These are phyloP conservation scores for Cylindrotheca closterium DNA, from an alignment of 108 stramenopile species.

Conservation along the genomic window DNA sequence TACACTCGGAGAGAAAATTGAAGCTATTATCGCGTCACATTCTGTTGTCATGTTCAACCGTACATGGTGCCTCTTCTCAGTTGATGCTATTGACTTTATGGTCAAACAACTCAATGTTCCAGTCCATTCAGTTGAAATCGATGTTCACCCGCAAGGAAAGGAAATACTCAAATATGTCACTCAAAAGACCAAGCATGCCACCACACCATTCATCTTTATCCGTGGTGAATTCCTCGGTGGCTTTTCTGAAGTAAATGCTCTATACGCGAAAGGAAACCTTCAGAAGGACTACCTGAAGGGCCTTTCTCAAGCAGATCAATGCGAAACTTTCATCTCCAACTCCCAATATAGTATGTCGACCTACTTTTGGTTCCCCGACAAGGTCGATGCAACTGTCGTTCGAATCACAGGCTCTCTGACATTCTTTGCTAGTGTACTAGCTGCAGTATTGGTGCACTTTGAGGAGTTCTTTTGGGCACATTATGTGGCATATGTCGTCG, in stretches of 20 bases:
- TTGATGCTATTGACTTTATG: slow-evolving; percentile 33
- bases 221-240: slow-evolving; percentile 46
- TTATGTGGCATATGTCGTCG: slow-evolving; percentile 23
- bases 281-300: slow-evolving; percentile 11
- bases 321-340: not conserved
- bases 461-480: slow-evolving; percentile 14
- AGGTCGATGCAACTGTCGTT: slow-evolving; percentile 32
- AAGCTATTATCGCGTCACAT: slow-evolving; percentile 11
- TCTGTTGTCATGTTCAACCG: slow-evolving; percentile 31
- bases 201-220: slow-evolving; percentile 53
- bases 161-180: slow-evolving; percentile 21
- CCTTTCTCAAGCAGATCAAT: slow-evolving; percentile 1
- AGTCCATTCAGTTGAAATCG: slow-evolving; percentile 20
- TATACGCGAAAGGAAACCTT: slow-evolving; percentile 17
- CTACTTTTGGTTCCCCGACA: slow-evolving; percentile 34
- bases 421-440: slow-evolving; percentile 4
- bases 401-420: slow-evolving; percentile 25
- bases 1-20: slow-evolving; percentile 19
- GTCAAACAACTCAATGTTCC: slow-evolving; percentile 20
- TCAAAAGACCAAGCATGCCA: slow-evolving; percentile 27
- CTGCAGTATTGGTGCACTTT: slow-evolving; percentile 22
- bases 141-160: slow-evolving; percentile 21
- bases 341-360: slow-evolving; percentile 10
- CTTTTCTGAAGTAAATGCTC: slow-evolving; percentile 26
- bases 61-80: slow-evolving; percentile 45